Percentiles rank a stretch among this genome's conserved stretches.
Evolutionary conservation across 2,329 filamentous ascomycete genomes (phyloP).

Genomic region (Pleomassaria siparia): DNA sequence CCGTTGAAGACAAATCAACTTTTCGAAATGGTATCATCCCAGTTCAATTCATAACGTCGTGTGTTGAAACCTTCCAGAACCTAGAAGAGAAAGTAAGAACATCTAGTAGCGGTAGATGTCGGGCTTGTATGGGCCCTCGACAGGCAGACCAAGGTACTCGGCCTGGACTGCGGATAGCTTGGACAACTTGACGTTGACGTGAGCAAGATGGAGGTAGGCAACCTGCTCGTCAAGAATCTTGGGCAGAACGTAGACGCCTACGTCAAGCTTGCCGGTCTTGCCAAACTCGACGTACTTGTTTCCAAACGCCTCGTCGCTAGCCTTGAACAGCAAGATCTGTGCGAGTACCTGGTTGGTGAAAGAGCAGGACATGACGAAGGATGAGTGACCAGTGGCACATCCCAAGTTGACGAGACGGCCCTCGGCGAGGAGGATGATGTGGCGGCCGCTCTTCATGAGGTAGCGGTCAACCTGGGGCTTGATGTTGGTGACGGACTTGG

Average conservation of each 20-base stretch:
- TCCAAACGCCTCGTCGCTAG: conserved; percentile 79
- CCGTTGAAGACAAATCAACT: conserved; percentile 65
- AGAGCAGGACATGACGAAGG: conserved; percentile 99
- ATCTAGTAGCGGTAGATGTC: conserved; percentile 69
- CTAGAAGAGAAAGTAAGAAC: conserved; percentile 23
- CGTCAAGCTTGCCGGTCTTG: conserved; percentile 83
- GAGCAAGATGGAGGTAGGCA: conserved; percentile 85
- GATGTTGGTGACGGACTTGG: conserved; percentile 93
- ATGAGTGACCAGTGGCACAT: conserved; percentile 98
- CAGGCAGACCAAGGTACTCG: conserved; percentile 86
- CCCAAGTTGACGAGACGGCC: conserved; percentile 99
- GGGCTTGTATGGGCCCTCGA: conserved; percentile 93
- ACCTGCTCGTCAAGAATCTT: conserved; percentile 99
- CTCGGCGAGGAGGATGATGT: conserved; percentile 98
- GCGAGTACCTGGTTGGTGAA: conserved; percentile 99
- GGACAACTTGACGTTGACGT: conserved; percentile 93
- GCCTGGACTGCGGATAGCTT: conserved; percentile 83
- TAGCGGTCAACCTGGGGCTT: conserved; percentile 99
- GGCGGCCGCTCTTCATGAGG: conserved; percentile 87
- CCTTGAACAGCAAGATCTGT: conserved; percentile 98
- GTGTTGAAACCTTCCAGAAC: conserved; percentile 52
- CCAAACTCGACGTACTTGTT: conserved; percentile 96
- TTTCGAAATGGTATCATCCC: conserved; percentile 57
- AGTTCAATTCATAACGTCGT: conserved; percentile 57
- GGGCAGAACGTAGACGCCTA: conserved; percentile 94